A percentile compares a stretch with the other conserved stretches of the same genome.
Evolutionary conservation across 2,329 filamentous ascomycete species (phyloP).

Genomic region (Chaetomium sp.): DNA sequence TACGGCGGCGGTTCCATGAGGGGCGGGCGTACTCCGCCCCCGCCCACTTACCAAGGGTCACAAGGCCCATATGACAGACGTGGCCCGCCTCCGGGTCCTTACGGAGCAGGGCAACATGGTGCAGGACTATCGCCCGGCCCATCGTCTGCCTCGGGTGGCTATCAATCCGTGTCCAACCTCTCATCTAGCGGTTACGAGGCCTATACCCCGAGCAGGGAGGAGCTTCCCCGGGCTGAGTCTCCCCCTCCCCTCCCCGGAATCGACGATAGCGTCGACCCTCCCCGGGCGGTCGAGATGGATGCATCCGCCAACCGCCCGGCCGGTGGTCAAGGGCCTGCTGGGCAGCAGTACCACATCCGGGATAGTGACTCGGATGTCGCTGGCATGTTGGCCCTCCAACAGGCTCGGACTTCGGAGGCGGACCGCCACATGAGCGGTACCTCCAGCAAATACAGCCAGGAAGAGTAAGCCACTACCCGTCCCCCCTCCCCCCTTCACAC

Average conservation of each 20-base stretch:
- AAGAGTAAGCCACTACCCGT: constrained; percentile 55
- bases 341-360: constrained; percentile 40
- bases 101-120: constrained; percentile 30
- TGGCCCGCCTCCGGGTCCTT: constrained; percentile 33
- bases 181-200: constrained; percentile 35
- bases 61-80: constrained; percentile 33
- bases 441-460: constrained; percentile 64
- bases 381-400: constrained; percentile 67
- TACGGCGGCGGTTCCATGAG: constrained; percentile 30
- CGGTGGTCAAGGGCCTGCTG: constrained; percentile 36
- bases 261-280: constrained; percentile 38
- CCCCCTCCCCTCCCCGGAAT: constrained; percentile 53
- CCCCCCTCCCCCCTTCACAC: constrained; percentile 12
- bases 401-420: constrained; percentile 35
- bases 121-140: constrained; percentile 34
- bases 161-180: constrained; percentile 33
- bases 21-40: constrained; percentile 37
- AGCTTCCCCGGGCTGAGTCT: constrained; percentile 55
- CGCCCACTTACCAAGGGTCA: constrained; percentile 37
- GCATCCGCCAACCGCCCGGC: constrained; percentile 52
- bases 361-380: constrained; percentile 67
- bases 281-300: constrained; percentile 76
- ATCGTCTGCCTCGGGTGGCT: constrained; percentile 33
- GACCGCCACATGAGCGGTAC: constrained; percentile 50
- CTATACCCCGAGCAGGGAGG: constrained; percentile 39